Base-by-base conservation (phyloP, 768 basidiomycete species). In the Calvatia gigantea region DNA sequence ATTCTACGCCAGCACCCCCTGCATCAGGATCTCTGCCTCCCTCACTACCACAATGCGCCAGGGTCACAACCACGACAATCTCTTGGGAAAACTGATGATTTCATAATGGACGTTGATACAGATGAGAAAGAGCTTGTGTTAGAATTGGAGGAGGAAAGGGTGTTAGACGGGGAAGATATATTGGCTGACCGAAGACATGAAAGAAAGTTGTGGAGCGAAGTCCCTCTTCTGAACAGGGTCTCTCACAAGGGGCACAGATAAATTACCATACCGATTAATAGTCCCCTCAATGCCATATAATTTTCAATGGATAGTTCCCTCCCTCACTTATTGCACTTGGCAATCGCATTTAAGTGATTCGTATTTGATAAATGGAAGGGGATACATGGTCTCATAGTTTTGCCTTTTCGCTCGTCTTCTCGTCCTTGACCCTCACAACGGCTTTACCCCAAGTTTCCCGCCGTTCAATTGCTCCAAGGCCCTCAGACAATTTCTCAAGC, bases 401-500 rank as follows among this genome's bases (percentile, higher is more conserved):
- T 3, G 81, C 71, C 50, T 60, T 73, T 51, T 62, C 62, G 0
- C 35, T 61, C 23, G 47, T 51, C 2, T 64, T 64, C 9, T 86
- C 83, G 25, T 83, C 78, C 50, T 75, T 78, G 45, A 98, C 68
- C 47, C 74, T 77, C 6, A 91, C 80, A 23, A 95, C 75, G 0
- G 78, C 89, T 66, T 98, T 98, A 0, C 96, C 96, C 91, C 94
- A 98, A 4, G 94, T 95, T 71, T 91, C 82, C 59, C 96, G 75
- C 43, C 75, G 75, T 65, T 94, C 94, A 17, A 98, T 70, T 23
- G 90, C 93, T 12, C 65, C 66, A 47, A 98, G 70, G 1, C 88
- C 96, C 1, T 86, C 82, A 2, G 78, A 70, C 2, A 94, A 70
- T 7, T 69, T 70, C 23, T 89, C 87, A 1, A 98, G 70, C 0